A percentile compares a stretch with the other conserved stretches of the same genome.
Evolutionary conservation across 208 protist species (phyloP).

Genomic region (Porcisia deanei): DNA sequence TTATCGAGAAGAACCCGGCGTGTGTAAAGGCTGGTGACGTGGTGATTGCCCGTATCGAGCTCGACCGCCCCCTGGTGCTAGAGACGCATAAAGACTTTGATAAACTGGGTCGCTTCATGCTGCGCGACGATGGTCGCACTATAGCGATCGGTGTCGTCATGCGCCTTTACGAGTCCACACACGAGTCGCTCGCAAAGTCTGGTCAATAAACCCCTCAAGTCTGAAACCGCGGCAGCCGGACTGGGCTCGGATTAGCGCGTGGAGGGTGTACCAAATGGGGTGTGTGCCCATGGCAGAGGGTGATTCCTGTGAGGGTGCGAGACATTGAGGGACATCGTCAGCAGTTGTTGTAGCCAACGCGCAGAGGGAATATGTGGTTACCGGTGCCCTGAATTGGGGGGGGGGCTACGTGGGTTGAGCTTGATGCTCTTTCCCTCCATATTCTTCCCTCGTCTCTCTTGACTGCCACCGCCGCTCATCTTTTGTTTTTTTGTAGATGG

Average conservation of each 20-base stretch:
- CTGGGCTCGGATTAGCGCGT: neutral
- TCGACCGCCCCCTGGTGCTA: slow-evolving; percentile 85
- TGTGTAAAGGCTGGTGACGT: slow-evolving; percentile 94
- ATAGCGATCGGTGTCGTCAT: slow-evolving; percentile 91
- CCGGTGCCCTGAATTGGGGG: neutral
- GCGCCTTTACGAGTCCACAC: slow-evolving; percentile 86
- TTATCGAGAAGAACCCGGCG: slow-evolving; percentile 91
- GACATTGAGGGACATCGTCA: neutral
- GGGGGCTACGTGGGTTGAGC: neutral
- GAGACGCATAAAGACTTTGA: slow-evolving; percentile 95
- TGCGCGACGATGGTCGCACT: slow-evolving; percentile 95
- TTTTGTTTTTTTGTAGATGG: too few relatives aligned
- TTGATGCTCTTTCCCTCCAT: neutral
- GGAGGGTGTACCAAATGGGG: neutral
- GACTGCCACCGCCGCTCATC: neutral
- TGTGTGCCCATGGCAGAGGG: neutral
- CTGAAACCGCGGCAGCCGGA: neutral
- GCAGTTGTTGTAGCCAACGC: neutral
- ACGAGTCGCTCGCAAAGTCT: slow-evolving; percentile 64
- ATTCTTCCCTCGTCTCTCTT: neutral
- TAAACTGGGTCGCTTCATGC: slow-evolving; percentile 96
- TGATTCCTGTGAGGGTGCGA: neutral
- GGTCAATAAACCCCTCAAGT: slow-evolving; percentile 14
- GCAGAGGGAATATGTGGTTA: neutral
- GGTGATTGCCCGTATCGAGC: slow-evolving; percentile 91